Percentiles rank a stretch among this genome's conserved stretches.
Conservation (phyloP, 2,329 filamentous ascomycete species). For the Neobulgaria alba region DNA sequence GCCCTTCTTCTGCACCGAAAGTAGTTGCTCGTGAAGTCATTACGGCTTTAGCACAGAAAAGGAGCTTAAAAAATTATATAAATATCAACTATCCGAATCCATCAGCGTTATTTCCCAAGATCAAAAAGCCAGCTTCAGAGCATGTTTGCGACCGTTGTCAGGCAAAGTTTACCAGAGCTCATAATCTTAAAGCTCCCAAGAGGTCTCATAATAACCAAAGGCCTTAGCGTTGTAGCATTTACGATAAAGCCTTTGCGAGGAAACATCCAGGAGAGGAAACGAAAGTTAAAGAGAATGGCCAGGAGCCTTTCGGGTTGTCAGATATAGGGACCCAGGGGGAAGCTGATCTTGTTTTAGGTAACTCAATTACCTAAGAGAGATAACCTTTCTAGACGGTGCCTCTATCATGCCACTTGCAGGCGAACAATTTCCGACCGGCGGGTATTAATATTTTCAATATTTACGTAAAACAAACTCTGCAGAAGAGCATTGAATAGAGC, state of each 20-base stretch:
- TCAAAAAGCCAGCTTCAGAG: slow-evolving; percentile 6
- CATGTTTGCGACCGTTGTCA: slow-evolving; percentile 6
- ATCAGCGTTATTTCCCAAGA: slow-evolving; percentile 7
- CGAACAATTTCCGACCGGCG: no score
- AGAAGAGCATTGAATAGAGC: no score
- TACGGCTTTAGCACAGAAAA: slow-evolving; percentile 10
- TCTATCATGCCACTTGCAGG: no score
- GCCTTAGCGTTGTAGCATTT: slow-evolving; percentile 2
- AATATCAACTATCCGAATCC: slow-evolving; percentile 9
- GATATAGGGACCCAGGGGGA: not conserved
- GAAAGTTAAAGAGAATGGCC: not conserved
- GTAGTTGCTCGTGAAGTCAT: slow-evolving; percentile 7
- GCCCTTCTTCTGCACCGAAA: slow-evolving; percentile 29
- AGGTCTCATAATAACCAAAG: slow-evolving; percentile 1
- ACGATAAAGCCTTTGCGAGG: slow-evolving; percentile 3
- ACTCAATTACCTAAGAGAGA: not conserved
- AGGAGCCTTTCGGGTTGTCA: not conserved
- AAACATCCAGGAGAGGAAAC: not conserved
- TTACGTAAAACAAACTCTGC: no score
- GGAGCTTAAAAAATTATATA: slow-evolving; percentile 11
- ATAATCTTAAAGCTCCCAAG: slow-evolving; percentile 4
- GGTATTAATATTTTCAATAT: no score
- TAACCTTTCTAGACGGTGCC: no score
- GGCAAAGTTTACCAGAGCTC: slow-evolving; percentile 2
- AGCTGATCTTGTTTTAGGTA: not conserved